A percentile compares a stretch with the other conserved stretches of the same genome.
Evolutionary conservation across 2,329 filamentous ascomycete species (phyloP).

Genomic region (Hirsutella rhossiliensis): DNA sequence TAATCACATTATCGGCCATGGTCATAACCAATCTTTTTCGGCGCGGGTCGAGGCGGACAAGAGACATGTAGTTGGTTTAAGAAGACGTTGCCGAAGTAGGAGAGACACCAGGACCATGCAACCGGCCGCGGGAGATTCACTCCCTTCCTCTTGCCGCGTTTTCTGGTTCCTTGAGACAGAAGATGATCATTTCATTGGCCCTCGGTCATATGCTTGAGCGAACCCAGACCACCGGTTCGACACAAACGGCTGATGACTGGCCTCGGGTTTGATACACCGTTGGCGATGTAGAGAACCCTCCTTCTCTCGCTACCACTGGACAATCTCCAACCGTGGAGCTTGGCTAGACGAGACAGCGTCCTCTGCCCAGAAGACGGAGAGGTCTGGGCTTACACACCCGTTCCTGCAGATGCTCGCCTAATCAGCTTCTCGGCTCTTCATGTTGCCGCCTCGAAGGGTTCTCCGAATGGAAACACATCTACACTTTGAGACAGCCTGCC

Average conservation of each 20-base stretch:
- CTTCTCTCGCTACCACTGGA: background rate
- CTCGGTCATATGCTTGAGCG: slow-evolving; percentile 1
- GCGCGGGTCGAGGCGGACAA: slow-evolving; percentile 8
- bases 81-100: slow-evolving; percentile 10
- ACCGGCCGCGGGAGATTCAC: slow-evolving; percentile 1
- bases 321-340: background rate
- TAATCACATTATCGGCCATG: slow-evolving; percentile 25
- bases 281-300: background rate
- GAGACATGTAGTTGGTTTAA: slow-evolving; percentile 18
- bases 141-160: background rate
- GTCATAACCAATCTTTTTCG: slow-evolving; percentile 14
- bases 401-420: slow-evolving; percentile 4
- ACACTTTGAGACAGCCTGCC: background rate
- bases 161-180: slow-evolving; percentile 1
- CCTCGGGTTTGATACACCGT: background rate
- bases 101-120: slow-evolving; percentile 5
- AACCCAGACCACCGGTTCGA: slow-evolving; percentile 6
- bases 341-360: too few species aligned
- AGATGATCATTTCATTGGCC: slow-evolving; percentile 4
- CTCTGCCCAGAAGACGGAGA: background rate
- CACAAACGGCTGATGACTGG: background rate
- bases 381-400: background rate
- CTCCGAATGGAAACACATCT: too few species aligned
- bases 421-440: background rate
- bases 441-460: background rate